A percentile compares a stretch with the other conserved stretches of the same genome.
Evolutionary conservation across 176 grass and related monocot species (phyloP).

Genomic region (Aegilops tauschii): DNA sequence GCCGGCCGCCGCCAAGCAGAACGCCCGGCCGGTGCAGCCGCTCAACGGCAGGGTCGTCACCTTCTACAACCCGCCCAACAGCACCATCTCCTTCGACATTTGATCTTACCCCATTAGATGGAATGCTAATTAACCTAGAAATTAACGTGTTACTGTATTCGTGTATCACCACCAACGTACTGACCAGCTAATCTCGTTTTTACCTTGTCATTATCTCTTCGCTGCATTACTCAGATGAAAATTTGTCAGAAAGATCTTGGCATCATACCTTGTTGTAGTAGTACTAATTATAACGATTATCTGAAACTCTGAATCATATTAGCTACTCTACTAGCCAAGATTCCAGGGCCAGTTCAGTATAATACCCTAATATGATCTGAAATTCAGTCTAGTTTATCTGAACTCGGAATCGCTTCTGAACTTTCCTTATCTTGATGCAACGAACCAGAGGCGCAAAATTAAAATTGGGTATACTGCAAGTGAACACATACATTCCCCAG

Average conservation of each 20-base stretch:
- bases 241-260: neutral
- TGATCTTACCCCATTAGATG: neutral
- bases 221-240: neutral
- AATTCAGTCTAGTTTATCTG: neutral
- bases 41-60: constrained; percentile 55
- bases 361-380: neutral
- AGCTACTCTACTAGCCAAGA: neutral
- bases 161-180: neutral
- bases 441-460: neutral
- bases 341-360: neutral
- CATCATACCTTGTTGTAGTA: neutral
- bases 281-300: neutral
- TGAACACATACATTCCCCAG: neutral
- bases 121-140: constrained; percentile 6
- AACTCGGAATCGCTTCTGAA: neutral
- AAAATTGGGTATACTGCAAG: neutral
- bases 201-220: neutral
- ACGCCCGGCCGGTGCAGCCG: constrained; percentile 54
- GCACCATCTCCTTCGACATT: constrained; percentile 21
- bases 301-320: neutral
- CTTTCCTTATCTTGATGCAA: neutral
- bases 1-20: neutral
- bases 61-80: constrained; percentile 43
- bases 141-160: neutral
- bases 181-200: neutral